Percentiles rank a stretch among this genome's conserved stretches.
These are phyloP conservation scores for Backusella circina DNA, from an alignment of 192 early-diverging fungal genomes.

Conservation along the genomic window DNA sequence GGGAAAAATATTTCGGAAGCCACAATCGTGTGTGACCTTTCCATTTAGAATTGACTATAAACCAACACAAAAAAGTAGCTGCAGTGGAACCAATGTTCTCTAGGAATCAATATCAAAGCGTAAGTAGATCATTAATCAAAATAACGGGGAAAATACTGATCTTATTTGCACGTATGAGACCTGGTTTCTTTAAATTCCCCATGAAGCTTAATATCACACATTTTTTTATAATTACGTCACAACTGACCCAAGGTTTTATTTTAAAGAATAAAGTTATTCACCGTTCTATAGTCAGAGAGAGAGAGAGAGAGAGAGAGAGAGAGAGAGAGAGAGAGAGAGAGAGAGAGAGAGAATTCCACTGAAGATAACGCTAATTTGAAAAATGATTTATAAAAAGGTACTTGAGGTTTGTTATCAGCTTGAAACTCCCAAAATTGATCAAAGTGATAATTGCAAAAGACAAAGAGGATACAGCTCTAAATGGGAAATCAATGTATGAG, in stretches of 20 bases:
- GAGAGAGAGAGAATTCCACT: neutral
- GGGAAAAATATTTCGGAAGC: neutral
- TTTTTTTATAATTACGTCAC: neutral
- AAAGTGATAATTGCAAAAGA: neutral
- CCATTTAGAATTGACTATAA: neutral
- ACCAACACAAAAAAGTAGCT: neutral
- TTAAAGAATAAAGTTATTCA: neutral
- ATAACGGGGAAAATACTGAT: neutral
- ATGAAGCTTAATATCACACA: neutral
- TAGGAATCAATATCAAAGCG: neutral
- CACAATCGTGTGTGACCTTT: conserved; percentile 1
- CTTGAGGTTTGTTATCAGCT: neutral
- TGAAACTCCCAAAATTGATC: neutral
- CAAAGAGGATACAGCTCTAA: too few species aligned
- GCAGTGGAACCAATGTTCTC: neutral
- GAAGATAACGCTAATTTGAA: neutral
- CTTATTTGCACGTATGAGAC: neutral
- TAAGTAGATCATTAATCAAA: neutral
- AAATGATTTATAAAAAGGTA: neutral
- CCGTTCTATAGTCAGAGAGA: too few species aligned
- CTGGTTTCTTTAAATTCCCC: neutral
- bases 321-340: neutral
- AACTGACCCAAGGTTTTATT: neutral
- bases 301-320: neutral
- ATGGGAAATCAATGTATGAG: neutral